Percentiles rank a stretch among this genome's conserved stretches.
These are phyloP conservation scores for Apiotrichum montevideense DNA, from an alignment of 1,284 basidiomycete genomes.

Conservation along the genomic window DNA sequence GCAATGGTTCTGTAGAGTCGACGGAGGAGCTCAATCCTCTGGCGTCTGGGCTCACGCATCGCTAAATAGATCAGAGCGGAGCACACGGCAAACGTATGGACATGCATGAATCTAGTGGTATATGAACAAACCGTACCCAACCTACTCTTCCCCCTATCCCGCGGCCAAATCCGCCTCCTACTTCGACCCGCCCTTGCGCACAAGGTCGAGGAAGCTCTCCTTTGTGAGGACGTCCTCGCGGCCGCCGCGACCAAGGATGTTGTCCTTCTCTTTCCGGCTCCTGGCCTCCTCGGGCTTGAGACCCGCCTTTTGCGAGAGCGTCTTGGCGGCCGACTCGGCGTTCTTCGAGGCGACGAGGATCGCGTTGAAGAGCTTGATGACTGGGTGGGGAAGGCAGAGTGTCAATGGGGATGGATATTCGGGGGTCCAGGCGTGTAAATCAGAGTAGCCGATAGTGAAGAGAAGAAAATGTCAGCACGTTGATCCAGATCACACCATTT, in stretches of 20 bases:
- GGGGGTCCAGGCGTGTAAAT: background rate
- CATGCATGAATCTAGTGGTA: background rate
- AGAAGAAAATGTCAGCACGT: too few species aligned
- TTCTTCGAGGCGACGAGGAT: constrained; percentile 44
- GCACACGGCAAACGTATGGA: too few species aligned
- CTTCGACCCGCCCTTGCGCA: constrained; percentile 35
- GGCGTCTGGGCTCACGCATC: too few species aligned
- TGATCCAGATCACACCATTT: background rate
- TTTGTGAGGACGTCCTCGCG: constrained; percentile 44
- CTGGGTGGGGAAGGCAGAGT: constrained; percentile 17
- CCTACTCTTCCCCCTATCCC: background rate
- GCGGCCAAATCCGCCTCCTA: background rate
- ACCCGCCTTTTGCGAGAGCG: constrained; percentile 29
- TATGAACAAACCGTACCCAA: background rate
- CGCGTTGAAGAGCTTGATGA: constrained; percentile 50
- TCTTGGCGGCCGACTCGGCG: constrained; percentile 29
- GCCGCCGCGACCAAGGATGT: constrained; percentile 43
- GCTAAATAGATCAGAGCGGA: too few species aligned
- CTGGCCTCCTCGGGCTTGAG: constrained; percentile 34
- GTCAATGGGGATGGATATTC: background rate
- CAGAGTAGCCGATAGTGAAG: background rate
- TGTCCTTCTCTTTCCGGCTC: constrained; percentile 45
- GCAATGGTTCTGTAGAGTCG: too few species aligned
- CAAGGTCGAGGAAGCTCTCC: constrained; percentile 48
- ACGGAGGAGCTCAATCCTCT: too few species aligned